Evolutionary conservation across 2,329 filamentous ascomycete species (phyloP).

Genomic region (Onygena corvina): DNA sequence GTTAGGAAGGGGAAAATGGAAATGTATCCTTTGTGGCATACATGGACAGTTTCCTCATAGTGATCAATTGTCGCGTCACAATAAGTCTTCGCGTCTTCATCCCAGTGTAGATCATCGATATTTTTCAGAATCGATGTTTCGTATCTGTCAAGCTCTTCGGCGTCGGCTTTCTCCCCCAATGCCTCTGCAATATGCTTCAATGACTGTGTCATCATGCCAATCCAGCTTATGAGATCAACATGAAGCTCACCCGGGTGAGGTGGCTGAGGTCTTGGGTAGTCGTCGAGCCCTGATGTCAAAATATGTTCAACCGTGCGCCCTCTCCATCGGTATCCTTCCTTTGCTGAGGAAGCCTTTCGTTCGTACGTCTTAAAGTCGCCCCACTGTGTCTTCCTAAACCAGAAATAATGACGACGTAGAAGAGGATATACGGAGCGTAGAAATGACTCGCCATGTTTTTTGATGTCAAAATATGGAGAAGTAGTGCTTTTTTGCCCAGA

Average conservation of each 20-base stretch:
- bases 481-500: slow-evolving; percentile 35
- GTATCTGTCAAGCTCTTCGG: slow-evolving; percentile 56
- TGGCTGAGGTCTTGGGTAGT: slow-evolving; percentile 87
- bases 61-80: slow-evolving; percentile 94
- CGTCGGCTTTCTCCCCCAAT: slow-evolving; percentile 66
- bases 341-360: slow-evolving; percentile 72
- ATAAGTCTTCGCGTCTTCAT: slow-evolving; percentile 64
- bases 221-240: slow-evolving; percentile 88
- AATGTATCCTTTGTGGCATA: slow-evolving; percentile 95
- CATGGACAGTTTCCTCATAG: slow-evolving; percentile 76
- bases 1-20: slow-evolving; percentile 86
- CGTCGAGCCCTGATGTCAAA: slow-evolving; percentile 85
- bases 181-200: slow-evolving; percentile 66
- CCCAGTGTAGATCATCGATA: slow-evolving; percentile 90
- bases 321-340: slow-evolving; percentile 90
- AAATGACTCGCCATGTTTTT: slow-evolving; percentile 56
- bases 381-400: slow-evolving; percentile 85
- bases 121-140: slow-evolving; percentile 71
- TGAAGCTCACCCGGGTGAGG: slow-evolving; percentile 94
- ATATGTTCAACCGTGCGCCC: slow-evolving; percentile 78
- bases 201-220: slow-evolving; percentile 90
- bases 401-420: slow-evolving; percentile 77
- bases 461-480: slow-evolving; percentile 54
- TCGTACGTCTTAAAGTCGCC: slow-evolving; percentile 89
- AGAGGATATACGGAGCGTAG: slow-evolving; percentile 71